phyloP scores from a whole-genome alignment of 371 early-diverging fungal species.

The Haplosporangium sp. region DNA sequence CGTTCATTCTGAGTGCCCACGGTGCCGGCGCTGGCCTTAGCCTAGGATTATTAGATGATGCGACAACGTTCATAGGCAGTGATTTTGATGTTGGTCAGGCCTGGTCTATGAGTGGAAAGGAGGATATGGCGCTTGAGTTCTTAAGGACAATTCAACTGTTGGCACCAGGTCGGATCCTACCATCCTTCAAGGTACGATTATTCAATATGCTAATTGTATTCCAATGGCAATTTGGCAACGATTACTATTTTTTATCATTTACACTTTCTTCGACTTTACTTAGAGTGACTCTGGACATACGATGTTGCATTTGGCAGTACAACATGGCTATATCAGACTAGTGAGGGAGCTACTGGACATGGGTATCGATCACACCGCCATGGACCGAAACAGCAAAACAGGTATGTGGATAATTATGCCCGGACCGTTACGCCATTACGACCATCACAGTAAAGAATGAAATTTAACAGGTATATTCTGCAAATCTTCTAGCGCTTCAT shows the following conservation, averaged over 20 bases:
- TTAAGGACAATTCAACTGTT: conserved; percentile 32
- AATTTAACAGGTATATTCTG: background rate
- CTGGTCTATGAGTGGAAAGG: conserved; percentile 18
- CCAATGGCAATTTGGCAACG: background rate
- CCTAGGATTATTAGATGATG: conserved; percentile 16
- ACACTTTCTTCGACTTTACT: background rate
- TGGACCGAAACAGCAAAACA: conserved; percentile 45
- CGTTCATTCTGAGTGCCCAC: conserved; percentile 39
- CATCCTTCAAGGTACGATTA: conserved; percentile 28
- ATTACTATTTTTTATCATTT: background rate
- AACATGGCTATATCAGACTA: conserved; percentile 22
- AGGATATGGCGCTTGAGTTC: conserved; percentile 45
- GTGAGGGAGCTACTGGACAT: conserved; percentile 32
- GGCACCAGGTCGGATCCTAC: conserved; percentile 42
- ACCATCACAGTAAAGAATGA: background rate
- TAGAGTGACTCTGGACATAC: conserved; percentile 49
- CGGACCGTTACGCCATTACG: background rate
- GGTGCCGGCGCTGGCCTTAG: conserved; percentile 18
- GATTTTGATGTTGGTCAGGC: conserved; percentile 29
- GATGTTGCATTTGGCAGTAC: conserved; percentile 36
- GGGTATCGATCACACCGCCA: conserved; percentile 52
- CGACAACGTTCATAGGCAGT: conserved; percentile 24
- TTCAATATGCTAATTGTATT: no score
- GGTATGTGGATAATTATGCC: conserved; percentile 12
- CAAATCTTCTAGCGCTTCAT: conserved; percentile 18